These are phyloP conservation scores for Pseudonitzschia multistriata DNA, from an alignment of 108 stramenopile genomes.

Conservation along the genomic window DNA sequence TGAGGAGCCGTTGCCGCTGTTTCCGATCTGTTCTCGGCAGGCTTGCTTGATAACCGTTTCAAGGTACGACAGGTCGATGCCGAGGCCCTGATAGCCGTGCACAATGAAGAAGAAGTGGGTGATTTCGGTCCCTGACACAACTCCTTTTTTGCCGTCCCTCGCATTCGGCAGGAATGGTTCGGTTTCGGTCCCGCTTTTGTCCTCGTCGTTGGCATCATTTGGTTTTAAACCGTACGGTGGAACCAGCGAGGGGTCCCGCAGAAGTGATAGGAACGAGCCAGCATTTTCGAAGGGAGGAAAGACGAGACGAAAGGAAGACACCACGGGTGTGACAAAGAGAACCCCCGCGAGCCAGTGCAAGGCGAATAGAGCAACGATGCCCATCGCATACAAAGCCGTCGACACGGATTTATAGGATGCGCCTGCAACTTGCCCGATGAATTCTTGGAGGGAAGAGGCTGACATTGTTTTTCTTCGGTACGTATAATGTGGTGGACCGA, in stretches of 20 bases:
- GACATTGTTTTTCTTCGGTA: neutral
- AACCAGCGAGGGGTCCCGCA: neutral
- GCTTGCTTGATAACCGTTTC: constrained; percentile 33
- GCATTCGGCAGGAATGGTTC: neutral
- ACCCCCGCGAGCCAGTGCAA: neutral
- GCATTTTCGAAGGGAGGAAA: neutral
- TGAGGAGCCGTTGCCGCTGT: constrained; percentile 13
- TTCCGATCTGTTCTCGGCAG: constrained; percentile 8
- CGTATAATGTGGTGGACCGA: neutral
- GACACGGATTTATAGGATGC: no score
- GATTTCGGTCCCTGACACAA: constrained; percentile 12
- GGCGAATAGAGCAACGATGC: neutral
- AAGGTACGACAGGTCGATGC: constrained; percentile 50
- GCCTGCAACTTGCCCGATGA: neutral
- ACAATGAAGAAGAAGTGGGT: constrained; percentile 59
- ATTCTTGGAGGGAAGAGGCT: neutral
- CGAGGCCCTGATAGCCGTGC: constrained; percentile 53
- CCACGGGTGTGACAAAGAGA: neutral
- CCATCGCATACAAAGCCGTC: neutral
- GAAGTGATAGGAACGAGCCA: neutral
- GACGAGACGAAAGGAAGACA: neutral
- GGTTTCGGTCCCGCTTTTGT: neutral
- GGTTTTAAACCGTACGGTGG: neutral
- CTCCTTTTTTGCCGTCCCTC: neutral
- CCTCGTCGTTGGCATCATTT: neutral